Evolutionary conservation across 305 asterid genomes (phyloP), one percentile per base, ranked within the genome.

Genomic region (Fraxinus angustifolia): DNA sequence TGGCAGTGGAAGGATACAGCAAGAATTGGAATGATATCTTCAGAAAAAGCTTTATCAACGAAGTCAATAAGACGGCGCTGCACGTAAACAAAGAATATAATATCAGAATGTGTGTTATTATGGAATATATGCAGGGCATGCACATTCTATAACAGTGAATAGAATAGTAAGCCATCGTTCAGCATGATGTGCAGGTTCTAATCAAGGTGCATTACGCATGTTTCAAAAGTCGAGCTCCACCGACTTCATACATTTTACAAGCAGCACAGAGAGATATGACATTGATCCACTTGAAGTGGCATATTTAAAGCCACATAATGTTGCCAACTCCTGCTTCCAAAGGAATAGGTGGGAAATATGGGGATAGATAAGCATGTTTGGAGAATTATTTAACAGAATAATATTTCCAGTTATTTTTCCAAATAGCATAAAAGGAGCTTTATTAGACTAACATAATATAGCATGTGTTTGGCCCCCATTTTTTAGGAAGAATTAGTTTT

Each of bases 61-160:
- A 89, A 90, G 84, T 90, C 85, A 78, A 83, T 81, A 82, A 93
- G 97, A 73, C 85, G 89, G 8, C 89, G 91, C 97, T 93, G 91
- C 84, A 87, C 4, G n/a, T n/a, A 45, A 21, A 78, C 42, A 62
- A 74, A 71, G 36, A 67, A 77, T 1, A 8, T 76, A 11, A 50
- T 21, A 19, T 16, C 60, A 75, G 38, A 12, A 14, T 60, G 31
- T 33, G 2, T 10, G 33, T 62, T 23, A 8, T 53, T 53, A 53
- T n/a, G 53, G 53, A 42, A 42, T 42, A 42, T 10, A 42, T 42
- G 53, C 16, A 42, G n/a, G 53, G 53, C 2, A 11, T 45, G 17
- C 56, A 12, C 56, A 45, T 45, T 45, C 56, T 45, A 11, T 45
- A 45, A 45, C 56, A 45, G n/a, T 45, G 56, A 45, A 45, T 12